Conservation (phyloP, 2,329 filamentous ascomycete genomes). For the Mariannaea elegans region DNA sequence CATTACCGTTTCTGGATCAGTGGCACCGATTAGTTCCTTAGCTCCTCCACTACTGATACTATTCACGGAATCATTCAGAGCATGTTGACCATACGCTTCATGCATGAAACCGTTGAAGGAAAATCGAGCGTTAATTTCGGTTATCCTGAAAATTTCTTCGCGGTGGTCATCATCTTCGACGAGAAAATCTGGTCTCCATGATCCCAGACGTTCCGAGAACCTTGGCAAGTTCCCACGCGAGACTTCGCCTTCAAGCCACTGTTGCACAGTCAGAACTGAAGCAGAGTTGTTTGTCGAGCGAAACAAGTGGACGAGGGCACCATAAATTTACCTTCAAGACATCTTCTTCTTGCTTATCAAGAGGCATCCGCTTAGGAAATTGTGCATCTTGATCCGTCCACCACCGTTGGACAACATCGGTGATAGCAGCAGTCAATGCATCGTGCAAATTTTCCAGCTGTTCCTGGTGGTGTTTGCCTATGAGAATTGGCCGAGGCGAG, state of each 20-base stretch:
- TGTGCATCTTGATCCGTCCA: conserved; percentile 45
- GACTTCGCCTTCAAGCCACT: conserved; percentile 45
- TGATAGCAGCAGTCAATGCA: conserved; percentile 44
- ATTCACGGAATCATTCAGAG: conserved; percentile 28
- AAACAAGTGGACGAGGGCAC: too few relatives aligned
- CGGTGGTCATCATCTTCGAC: conserved; percentile 39
- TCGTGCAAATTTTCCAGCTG: conserved; percentile 43
- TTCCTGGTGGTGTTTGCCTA: conserved; percentile 41
- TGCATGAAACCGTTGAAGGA: conserved; percentile 50
- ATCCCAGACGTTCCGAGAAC: conserved; percentile 39
- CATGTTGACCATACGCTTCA: conserved; percentile 41
- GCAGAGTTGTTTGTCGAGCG: background rate
- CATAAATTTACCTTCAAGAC: conserved; percentile 38
- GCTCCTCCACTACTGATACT: conserved; percentile 12
- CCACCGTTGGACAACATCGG: conserved; percentile 50
- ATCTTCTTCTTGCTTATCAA: conserved; percentile 42
- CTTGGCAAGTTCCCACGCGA: conserved; percentile 31
- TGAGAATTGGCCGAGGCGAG: conserved; percentile 47
- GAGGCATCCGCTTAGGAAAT: conserved; percentile 46
- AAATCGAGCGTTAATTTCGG: conserved; percentile 54
- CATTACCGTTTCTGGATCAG: conserved; percentile 36
- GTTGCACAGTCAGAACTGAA: background rate
- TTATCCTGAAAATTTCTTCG: conserved; percentile 44
- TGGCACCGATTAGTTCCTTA: conserved; percentile 34
- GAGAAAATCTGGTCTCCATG: conserved; percentile 52